Base-by-base conservation (phyloP, 768 basidiomycete genomes). In the Pleurotus tuoliensis region DNA sequence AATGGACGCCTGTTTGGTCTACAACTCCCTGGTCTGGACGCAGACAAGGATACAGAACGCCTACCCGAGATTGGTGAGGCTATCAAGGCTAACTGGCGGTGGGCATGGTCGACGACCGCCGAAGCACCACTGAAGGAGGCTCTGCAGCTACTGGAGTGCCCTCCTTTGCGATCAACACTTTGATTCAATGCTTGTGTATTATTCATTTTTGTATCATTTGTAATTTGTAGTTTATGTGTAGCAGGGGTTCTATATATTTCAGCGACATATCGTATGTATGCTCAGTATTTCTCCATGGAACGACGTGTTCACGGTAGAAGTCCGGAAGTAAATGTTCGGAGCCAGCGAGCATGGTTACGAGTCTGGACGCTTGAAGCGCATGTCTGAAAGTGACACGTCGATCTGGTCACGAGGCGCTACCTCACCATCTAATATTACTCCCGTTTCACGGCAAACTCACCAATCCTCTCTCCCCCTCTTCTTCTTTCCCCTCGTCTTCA, bases 371-470 rank as follows among this genome's bases (percentile, higher is more conserved):
- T 20, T 22, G 52, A 60, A 59, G 59, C 63, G 59, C 45, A 45
- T 45, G 43, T n/a, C 37, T 11, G 22, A 56, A 58, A 64, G 65
- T 75, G 76, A 76, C 75, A 73, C 69, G 69, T 71, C 69, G 66
- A 71, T 66, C 40, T 41, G 59, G 63, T 71, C 71, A 72, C 71
- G 70, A 65, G 69, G 62, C 34, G 49, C 40, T 56, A 56, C 39
- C 13, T 58, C 57, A 53, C 24, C n/a, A 20, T 24, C 13, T 41
- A 18, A 34, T 51, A 16, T 25, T 30, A 46, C 54, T 58, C 43
- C 56, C 60, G 15, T 57, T 39, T 63, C 50, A 52, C 57, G 47
- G 56, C 27, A 44, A 12, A 16, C 41, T 47, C 54, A 12, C 54
- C 40, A 34, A 34, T 34, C 54, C 20, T 9, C n/a, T 24, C 22